phyloP scores from a whole-genome alignment of 1,284 basidiomycete species.

The Boletus sp. region DNA sequence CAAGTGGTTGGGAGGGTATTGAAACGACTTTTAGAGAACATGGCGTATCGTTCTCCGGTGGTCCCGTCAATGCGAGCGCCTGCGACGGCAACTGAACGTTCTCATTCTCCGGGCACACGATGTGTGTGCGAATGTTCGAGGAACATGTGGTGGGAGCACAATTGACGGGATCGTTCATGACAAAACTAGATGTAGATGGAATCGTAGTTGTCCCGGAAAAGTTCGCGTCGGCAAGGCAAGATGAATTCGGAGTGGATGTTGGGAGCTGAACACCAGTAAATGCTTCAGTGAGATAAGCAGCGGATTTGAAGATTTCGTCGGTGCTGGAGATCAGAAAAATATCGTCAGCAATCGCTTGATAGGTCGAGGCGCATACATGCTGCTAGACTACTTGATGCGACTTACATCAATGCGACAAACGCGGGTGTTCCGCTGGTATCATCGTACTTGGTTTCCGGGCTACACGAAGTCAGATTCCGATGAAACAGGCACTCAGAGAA shows the following conservation, averaged over 20 bases:
- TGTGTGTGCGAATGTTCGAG: conserved; percentile 22
- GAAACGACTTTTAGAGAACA: not conserved
- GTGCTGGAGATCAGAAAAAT: conserved; percentile 39
- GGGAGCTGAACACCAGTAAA: conserved; percentile 34
- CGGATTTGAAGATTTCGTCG: conserved; percentile 69
- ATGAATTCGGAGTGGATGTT: conserved; percentile 30
- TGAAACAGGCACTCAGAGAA: not conserved
- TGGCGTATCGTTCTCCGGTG: not conserved
- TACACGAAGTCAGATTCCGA: conserved; percentile 23
- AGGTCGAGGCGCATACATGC: not conserved
- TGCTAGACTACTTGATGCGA: conserved; percentile 8
- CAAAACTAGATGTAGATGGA: not conserved
- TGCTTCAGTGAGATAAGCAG: conserved; percentile 65
- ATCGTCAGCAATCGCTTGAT: conserved; percentile 8
- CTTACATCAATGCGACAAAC: conserved; percentile 61
- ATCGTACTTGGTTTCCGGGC: conserved; percentile 56
- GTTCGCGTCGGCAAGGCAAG: conserved; percentile 11
- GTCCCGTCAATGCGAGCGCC: not conserved
- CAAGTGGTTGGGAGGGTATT: not conserved
- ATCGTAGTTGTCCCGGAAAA: not conserved
- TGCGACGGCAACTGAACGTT: not conserved
- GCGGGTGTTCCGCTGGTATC: conserved; percentile 61
- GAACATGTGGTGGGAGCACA: conserved; percentile 15
- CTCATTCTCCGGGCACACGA: conserved; percentile 14
- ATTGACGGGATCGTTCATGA: conserved; percentile 14